phyloP scores from a whole-genome alignment of 768 basidiomycete genomes.

The Suillus spraguei region DNA sequence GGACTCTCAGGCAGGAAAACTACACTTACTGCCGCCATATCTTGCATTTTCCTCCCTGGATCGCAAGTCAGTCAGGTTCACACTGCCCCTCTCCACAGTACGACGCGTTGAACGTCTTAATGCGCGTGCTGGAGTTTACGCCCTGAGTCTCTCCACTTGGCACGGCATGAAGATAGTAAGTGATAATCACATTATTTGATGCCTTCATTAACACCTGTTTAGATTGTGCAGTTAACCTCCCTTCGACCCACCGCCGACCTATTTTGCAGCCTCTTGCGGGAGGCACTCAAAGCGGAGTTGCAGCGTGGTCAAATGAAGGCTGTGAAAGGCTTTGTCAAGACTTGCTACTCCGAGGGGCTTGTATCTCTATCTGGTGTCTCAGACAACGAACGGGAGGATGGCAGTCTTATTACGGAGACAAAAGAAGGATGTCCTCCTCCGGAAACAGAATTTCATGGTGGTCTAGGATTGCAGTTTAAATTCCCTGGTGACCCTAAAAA shows the following conservation, averaged over 20 bases:
- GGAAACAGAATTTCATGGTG: slow-evolving; percentile 69
- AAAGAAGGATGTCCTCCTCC: slow-evolving; percentile 47
- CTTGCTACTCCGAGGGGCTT: slow-evolving; percentile 93
- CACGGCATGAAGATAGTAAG: slow-evolving; percentile 90
- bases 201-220: neutral
- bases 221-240: slow-evolving; percentile 93
- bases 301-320: slow-evolving; percentile 92
- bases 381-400: slow-evolving; percentile 71
- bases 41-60: slow-evolving; percentile 90
- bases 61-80: slow-evolving; percentile 89
- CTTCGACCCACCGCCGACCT: slow-evolving; percentile 90
- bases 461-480: slow-evolving; percentile 80
- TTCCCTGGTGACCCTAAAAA: slow-evolving; percentile 94
- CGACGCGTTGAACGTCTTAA: slow-evolving; percentile 93
- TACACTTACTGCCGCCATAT: slow-evolving; percentile 88
- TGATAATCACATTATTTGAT: neutral
- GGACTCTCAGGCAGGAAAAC: slow-evolving; percentile 79
- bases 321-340: slow-evolving; percentile 88
- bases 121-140: slow-evolving; percentile 92
- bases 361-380: slow-evolving; percentile 59
- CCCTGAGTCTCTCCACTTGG: slow-evolving; percentile 93
- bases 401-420: slow-evolving; percentile 57
- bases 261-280: slow-evolving; percentile 88
- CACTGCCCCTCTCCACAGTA: slow-evolving; percentile 89
- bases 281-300: slow-evolving; percentile 86